Conservation (phyloP, 768 basidiomycete species). For the Gelatoporia subvermispora region DNA sequence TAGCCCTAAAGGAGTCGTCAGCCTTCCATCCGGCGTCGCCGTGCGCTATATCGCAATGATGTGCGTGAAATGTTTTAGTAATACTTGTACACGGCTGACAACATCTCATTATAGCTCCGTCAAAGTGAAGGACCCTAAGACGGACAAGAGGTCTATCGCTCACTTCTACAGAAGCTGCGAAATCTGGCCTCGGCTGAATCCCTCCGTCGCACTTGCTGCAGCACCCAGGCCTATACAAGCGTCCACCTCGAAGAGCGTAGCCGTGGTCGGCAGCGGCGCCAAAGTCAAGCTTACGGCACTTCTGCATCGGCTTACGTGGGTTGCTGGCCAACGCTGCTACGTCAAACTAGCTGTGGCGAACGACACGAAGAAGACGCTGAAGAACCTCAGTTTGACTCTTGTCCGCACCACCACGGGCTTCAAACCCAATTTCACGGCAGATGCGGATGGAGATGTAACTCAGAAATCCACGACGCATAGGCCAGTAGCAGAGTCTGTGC, state of each 20-base stretch:
- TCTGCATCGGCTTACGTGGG: conserved; percentile 71
- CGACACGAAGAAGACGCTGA: conserved; percentile 63
- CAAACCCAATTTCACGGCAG: conserved; percentile 43
- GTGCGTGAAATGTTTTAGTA: conserved; percentile 36
- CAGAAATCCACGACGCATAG: conserved; percentile 58
- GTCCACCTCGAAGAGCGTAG: conserved; percentile 47
- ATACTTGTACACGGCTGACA: neutral
- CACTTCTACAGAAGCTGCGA: conserved; percentile 86
- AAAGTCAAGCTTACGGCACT: conserved; percentile 61
- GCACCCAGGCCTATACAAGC: conserved; percentile 56
- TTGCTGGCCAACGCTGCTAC: conserved; percentile 76
- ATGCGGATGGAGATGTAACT: conserved; percentile 53
- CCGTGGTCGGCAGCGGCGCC: conserved; percentile 48
- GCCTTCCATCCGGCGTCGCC: conserved; percentile 50
- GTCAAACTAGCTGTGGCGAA: conserved; percentile 65
- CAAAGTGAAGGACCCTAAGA: conserved; percentile 64
- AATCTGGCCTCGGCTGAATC: conserved; percentile 73
- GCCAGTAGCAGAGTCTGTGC: conserved; percentile 56
- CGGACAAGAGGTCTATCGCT: conserved; percentile 65
- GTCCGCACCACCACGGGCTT: conserved; percentile 64
- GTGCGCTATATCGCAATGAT: conserved; percentile 80
- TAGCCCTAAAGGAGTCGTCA: conserved; percentile 51
- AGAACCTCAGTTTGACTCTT: conserved; percentile 57
- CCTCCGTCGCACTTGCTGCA: conserved; percentile 54
- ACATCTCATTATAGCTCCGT: conserved; percentile 45